phyloP scores from a whole-genome alignment of 2,329 filamentous ascomycete species.

The Pseudogymnoascus destructans region DNA sequence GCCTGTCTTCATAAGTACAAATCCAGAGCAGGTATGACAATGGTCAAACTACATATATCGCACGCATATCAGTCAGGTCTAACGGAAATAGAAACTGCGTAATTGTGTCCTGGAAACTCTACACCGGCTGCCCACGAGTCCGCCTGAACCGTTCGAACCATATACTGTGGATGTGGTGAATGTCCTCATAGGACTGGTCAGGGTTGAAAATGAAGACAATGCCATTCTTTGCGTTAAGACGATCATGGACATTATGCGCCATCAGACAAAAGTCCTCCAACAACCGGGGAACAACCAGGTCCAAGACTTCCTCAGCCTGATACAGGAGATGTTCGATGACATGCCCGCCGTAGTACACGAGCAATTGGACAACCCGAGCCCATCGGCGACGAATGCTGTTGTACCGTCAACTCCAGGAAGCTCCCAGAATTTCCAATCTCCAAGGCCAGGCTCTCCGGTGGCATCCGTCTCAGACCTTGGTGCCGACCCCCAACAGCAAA shows the following conservation, averaged over 20 bases:
- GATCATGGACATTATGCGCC: constrained; percentile 89
- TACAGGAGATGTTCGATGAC: constrained; percentile 89
- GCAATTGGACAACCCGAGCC: constrained; percentile 70
- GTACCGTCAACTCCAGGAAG: constrained; percentile 55
- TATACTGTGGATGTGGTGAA: constrained; percentile 85
- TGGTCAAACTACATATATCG: constrained; percentile 9
- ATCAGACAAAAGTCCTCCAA: constrained; percentile 72
- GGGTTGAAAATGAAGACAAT: constrained; percentile 95
- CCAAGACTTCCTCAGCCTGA: constrained; percentile 78
- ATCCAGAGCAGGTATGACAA: constrained; percentile 64
- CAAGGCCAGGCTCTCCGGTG: constrained; percentile 78
- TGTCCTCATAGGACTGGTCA: constrained; percentile 75
- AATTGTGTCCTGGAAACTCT: constrained; percentile 91
- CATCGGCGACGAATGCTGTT: constrained; percentile 38
- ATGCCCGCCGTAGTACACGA: constrained; percentile 93
- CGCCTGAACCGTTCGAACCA: constrained; percentile 70
- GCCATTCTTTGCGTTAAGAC: constrained; percentile 97
- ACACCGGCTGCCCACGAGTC: constrained; percentile 65
- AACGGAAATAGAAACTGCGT: constrained; percentile 56
- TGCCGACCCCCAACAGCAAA: constrained; percentile 67
- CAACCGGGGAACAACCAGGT: constrained; percentile 46
- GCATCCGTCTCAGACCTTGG: constrained; percentile 70
- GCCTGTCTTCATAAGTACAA: constrained; percentile 83
- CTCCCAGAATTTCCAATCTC: constrained; percentile 65
- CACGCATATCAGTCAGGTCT: not conserved